Conservation (phyloP, 345 rosid genomes). For the Hypericum androsaemum region DNA sequence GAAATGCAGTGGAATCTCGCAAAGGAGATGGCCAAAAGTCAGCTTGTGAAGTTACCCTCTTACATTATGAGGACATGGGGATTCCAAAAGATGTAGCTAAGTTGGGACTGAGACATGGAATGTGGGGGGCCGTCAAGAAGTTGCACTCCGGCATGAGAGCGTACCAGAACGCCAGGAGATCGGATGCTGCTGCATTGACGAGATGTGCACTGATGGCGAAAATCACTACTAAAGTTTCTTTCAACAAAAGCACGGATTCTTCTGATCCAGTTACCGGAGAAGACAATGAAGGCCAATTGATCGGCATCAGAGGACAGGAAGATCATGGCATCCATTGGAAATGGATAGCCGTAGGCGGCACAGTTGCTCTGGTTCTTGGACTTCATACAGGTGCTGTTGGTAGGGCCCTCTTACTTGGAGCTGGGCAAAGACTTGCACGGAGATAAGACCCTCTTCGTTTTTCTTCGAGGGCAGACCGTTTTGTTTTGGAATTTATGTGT, state of each 20-base stretch:
- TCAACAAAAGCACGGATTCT: conserved; percentile 29
- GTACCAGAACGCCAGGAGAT: conserved; percentile 65
- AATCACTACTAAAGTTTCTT: conserved; percentile 55
- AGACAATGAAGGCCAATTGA: conserved; percentile 24
- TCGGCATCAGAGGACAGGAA: conserved; percentile 19
- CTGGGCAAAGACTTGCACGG: conserved; percentile 69
- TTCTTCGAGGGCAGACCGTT: too few species aligned
- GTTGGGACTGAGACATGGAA: conserved; percentile 84
- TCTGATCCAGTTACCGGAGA: conserved; percentile 27
- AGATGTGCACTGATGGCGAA: conserved; percentile 61
- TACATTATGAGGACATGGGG: conserved; percentile 95
- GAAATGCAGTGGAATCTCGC: conserved; percentile 67
- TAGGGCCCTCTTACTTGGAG: conserved; percentile 67
- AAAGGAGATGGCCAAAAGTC: conserved; percentile 72
- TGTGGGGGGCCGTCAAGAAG: conserved; percentile 97
- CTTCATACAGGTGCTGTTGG: conserved; percentile 63
- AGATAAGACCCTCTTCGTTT: conserved; percentile 33
- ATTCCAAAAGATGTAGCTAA: conserved; percentile 96
- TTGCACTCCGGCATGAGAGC: conserved; percentile 74
- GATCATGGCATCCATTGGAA: conserved; percentile 78
- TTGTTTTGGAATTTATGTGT: too few species aligned
- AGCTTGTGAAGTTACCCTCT: conserved; percentile 81
- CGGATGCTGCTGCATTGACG: conserved; percentile 43
- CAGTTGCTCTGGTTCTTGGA: conserved; percentile 67
- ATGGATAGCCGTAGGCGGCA: conserved; percentile 76